A percentile compares a stretch with the other conserved stretches of the same genome.
Conservation (phyloP, 805 yeast species). For the Wickerhamiella allomyrinae region DNA sequence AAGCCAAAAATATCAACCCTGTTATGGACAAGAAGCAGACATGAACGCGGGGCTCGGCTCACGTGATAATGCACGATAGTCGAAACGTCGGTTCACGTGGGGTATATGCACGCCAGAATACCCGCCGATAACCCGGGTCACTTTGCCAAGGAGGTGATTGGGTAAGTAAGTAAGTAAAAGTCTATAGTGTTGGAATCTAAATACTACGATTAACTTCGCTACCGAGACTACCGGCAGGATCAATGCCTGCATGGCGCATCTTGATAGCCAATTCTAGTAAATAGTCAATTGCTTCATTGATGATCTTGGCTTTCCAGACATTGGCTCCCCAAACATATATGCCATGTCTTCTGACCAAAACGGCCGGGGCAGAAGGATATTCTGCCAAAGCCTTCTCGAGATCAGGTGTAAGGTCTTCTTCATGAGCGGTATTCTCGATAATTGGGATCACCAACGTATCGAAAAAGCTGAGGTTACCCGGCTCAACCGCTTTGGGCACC, state of each 20-base stretch:
- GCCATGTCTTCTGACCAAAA: conserved; percentile 85
- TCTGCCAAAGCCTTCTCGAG: conserved; percentile 47
- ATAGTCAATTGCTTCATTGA: conserved; percentile 87
- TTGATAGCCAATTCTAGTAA: conserved; percentile 54
- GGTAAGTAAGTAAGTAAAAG: too few relatives aligned
- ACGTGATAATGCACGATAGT: neutral
- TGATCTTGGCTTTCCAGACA: conserved; percentile 84
- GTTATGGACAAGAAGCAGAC: too few relatives aligned
- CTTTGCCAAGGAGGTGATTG: too few relatives aligned
- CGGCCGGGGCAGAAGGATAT: conserved; percentile 72
- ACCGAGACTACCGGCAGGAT: neutral
- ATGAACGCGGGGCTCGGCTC: too few relatives aligned
- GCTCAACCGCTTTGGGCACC: conserved; percentile 50
- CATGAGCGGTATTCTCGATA: conserved; percentile 80
- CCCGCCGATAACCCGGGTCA: too few relatives aligned
- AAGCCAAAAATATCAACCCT: too few relatives aligned
- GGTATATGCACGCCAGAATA: too few relatives aligned
- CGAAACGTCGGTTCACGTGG: neutral
- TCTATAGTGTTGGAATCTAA: too few relatives aligned
- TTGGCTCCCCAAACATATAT: conserved; percentile 93
- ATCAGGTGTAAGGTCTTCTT: conserved; percentile 57
- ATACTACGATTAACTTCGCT: neutral
- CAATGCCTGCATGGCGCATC: conserved; percentile 2
- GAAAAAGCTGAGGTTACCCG: conserved; percentile 55
- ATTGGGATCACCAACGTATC: conserved; percentile 78